Conservation (phyloP, 148 eudicot genomes). For the Pharnaceum exiguum region DNA sequence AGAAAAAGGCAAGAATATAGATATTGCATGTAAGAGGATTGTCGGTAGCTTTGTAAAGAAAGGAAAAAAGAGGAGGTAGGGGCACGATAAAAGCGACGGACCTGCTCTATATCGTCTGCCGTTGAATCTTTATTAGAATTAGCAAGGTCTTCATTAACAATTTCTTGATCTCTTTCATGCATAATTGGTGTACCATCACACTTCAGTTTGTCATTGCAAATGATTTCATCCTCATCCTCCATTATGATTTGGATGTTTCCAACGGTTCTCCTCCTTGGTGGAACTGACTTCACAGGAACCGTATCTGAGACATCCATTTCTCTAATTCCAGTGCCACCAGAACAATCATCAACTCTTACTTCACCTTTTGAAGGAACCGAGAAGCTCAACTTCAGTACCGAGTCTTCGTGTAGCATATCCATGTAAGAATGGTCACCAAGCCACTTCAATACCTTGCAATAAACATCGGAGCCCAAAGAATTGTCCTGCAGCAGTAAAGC, state of each 20-base stretch:
- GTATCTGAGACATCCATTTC: conserved; percentile 42
- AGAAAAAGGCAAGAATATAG: no score
- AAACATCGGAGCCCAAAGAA: conserved; percentile 50
- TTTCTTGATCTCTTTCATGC: conserved; percentile 19
- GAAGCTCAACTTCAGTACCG: conserved; percentile 42
- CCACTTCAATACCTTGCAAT: conserved; percentile 58
- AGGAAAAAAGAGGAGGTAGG: background rate
- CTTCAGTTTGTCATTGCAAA: conserved; percentile 24
- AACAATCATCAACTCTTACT: conserved; percentile 31
- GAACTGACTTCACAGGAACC: conserved; percentile 70
- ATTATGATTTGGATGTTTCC: conserved; percentile 46
- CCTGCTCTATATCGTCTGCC: conserved; percentile 46
- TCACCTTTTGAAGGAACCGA: conserved; percentile 37
- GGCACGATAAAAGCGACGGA: conserved; percentile 15
- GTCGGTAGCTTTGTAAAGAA: no score
- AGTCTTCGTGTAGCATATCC: conserved; percentile 41
- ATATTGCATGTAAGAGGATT: no score
- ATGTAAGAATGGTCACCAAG: conserved; percentile 52
- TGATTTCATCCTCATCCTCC: conserved; percentile 35
- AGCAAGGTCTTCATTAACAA: conserved; percentile 25
- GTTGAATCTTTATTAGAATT: conserved; percentile 25
- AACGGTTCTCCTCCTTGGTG: conserved; percentile 71
- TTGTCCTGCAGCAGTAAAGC: conserved; percentile 52
- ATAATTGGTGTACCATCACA: conserved; percentile 28
- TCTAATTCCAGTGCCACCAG: conserved; percentile 33